Evolutionary conservation across 331 rosid genomes (phyloP), one percentile per base, ranked within the genome.

Genomic region (Rosa hybrid): DNA sequence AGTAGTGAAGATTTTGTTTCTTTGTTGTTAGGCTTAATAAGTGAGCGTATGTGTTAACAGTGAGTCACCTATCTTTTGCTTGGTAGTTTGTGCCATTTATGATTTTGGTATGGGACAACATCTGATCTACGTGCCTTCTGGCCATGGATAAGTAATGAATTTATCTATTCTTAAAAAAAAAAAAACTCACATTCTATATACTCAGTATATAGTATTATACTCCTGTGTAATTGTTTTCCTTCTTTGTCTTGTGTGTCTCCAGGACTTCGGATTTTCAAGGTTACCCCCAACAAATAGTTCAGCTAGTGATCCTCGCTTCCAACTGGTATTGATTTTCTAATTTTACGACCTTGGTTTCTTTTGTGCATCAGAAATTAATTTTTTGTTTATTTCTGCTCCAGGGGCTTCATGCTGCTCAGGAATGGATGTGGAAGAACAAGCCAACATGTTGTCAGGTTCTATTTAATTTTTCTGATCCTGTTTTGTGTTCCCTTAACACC

Each of bases 351-450:
- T 57, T n/a, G 17, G 27, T 60, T 48, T 51, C 6, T 50, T 65
- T 77, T 41, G 44, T 18, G 71, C 72, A 68, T 79, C 71, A 41
- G 17, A 23, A 60, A 73, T 86, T 68, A 83, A 59, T 68, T 13
- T 34, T 68, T 23, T 81, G 78, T 59, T 69, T 77, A 38, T 68
- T 57, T 83, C 74, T 81, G 27, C 74, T 81, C 67, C 90, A 91
- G 94, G 98, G 96, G 48, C 82, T 86, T 77, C 88, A 89, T 80
- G 81, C 89, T 69, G 65, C 88, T 68, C 98, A 87, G 76, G 97
- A 92, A 59, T 86, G 92, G 94, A 92, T 86, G 90, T 92, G 97
- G 98, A 90, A 95, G 89, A 89, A 88, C 83, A 91, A 89, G 77
- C 94, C 92, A 41, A 69, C 30, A 27, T 1, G 30, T 27, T 27